These are phyloP conservation scores for Monilinia fructigena DNA, from an alignment of 2,329 filamentous ascomycete species.

Conservation along the genomic window DNA sequence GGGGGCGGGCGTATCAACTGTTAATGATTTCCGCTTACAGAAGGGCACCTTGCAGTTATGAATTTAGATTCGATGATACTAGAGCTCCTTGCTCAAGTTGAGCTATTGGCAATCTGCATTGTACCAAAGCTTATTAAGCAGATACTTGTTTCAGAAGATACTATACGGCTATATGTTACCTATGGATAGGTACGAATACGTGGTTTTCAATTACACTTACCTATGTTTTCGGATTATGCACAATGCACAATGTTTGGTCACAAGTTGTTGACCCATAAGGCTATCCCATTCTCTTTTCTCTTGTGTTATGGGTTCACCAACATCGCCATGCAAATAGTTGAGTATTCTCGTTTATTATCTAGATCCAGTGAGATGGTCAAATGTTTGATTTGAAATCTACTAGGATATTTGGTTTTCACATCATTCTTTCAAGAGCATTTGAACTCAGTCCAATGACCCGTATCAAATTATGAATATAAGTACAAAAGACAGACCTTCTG, in stretches of 20 bases:
- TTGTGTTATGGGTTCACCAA: not conserved
- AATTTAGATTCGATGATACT: not conserved
- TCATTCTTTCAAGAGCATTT: not conserved
- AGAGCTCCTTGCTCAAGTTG: not conserved
- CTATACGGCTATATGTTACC: not conserved
- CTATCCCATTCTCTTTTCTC: not conserved
- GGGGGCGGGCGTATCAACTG: not conserved
- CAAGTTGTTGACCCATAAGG: not conserved
- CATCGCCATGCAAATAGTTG: not conserved
- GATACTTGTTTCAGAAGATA: not conserved
- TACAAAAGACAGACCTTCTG: fast-evolving
- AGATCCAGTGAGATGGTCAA: not conserved
- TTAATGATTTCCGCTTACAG: not conserved
- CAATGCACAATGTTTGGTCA: not conserved
- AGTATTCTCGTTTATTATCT: not conserved
- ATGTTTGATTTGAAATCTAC: not conserved
- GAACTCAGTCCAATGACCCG: not conserved
- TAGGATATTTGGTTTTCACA: not conserved
- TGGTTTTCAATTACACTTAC: not conserved
- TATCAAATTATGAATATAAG: not conserved
- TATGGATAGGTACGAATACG: not conserved
- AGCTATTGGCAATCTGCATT: not conserved
- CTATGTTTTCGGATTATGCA: not conserved
- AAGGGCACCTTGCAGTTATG: not conserved
- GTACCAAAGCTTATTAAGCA: not conserved